Evolutionary conservation across 371 early-diverging fungal species (phyloP), one percentile per base, ranked within the genome.

Genomic region (Actinomortierella wolfii): DNA sequence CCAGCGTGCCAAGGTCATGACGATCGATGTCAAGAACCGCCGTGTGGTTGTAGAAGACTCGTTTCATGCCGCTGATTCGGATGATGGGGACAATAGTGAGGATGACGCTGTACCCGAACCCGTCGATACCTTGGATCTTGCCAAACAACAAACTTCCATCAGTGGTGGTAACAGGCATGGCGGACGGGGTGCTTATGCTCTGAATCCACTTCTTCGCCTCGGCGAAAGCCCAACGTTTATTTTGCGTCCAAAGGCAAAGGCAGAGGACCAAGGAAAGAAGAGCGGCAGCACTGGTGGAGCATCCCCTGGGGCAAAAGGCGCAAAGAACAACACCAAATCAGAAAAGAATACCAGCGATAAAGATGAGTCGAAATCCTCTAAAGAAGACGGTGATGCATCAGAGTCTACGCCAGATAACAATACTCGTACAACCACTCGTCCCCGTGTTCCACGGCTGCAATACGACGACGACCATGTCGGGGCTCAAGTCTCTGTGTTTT

Each of bases 1-100:
- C 21, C 69, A 78, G 9, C 71, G 82, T 15, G 81, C 79, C 41
- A 80, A 83, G 40, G 89, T 90, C n/a, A 85, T 92, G 77, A 84
- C 89, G 0, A 79, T 92, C 23, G 88, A 92, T 64, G 64, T 89
- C 6, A 71, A 75, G 15, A 79, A 81, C 50, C 82, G 81, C 21
- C 78, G 83, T 34, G 89, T 89, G 3, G 69, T 75, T 4, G 73
- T 83, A 21, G 79, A 81, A 24, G 77, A 80, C 1, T 47, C 65
- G 6, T 54, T 41, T 1, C 21, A 15, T 13, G 13, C 17, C 40
- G 24, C 58, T 9, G 34, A 34, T 34, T 34, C 34, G 11, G 34
- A 34, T 11, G 34, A 51, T 26, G 52, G 29, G 7, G 61, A 61
- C 3, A 60, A 70, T 15, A 65, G 61, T 8, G 61, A 57, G n/a